phyloP scores from a whole-genome alignment of 257 asterid species.

The Coffea eugenioides region DNA sequence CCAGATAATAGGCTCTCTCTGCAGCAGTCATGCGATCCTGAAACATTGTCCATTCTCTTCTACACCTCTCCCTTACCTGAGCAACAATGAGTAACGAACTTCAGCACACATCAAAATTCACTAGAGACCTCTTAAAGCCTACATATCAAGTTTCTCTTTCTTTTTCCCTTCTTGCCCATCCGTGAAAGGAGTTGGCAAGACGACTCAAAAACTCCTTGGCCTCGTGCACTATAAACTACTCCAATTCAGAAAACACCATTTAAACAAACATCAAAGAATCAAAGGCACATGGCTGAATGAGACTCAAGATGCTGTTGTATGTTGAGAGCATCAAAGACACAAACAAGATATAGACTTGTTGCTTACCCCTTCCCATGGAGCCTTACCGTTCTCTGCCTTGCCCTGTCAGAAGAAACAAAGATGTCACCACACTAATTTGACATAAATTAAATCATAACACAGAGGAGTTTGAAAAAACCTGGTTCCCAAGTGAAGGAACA shows the following conservation, averaged over 20 bases:
- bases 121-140: background rate
- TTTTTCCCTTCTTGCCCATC: background rate
- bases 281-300: background rate
- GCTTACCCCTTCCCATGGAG: constrained; percentile 98
- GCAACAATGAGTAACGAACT: background rate
- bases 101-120: background rate
- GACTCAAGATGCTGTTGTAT: background rate
- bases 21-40: constrained; percentile 70
- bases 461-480: constrained; percentile 38
- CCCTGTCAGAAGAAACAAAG: constrained; percentile 50
- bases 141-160: background rate
- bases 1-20: constrained; percentile 62
- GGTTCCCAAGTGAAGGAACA: constrained; percentile 89
- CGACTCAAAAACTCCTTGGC: background rate
- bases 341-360: background rate
- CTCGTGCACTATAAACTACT: background rate
- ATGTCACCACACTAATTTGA: background rate
- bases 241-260: background rate
- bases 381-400: constrained; percentile 68
- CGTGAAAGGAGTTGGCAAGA: background rate
- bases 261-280: background rate
- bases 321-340: background rate
- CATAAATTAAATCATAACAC: background rate
- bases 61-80: constrained; percentile 85
- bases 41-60: constrained; percentile 77